These are phyloP conservation scores for Rubia peregrina DNA, from an alignment of 305 asterid genomes.

Conservation along the genomic window DNA sequence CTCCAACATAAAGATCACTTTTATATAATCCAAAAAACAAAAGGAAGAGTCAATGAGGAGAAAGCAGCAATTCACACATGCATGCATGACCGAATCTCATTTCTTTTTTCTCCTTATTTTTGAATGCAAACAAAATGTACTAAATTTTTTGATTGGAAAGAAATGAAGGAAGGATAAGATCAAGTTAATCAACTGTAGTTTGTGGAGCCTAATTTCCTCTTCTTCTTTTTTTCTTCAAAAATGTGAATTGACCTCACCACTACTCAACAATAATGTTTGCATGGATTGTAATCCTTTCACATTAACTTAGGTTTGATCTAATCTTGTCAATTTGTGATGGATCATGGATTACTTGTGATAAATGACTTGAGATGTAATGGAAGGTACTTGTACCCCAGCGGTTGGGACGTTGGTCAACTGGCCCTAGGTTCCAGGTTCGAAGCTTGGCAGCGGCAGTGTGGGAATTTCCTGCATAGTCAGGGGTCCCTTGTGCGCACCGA, in stretches of 20 bases:
- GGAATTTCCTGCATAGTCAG: too few relatives aligned
- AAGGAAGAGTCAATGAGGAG: neutral
- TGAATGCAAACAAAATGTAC: constrained; percentile 2
- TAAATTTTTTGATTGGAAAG: neutral
- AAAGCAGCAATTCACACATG: neutral
- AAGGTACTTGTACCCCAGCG: neutral
- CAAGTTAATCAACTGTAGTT: neutral
- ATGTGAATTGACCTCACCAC: constrained; percentile 38
- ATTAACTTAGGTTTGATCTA: neutral
- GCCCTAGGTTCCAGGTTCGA: too few relatives aligned
- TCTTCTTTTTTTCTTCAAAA: too few relatives aligned
- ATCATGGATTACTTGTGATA: neutral
- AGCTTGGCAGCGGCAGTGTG: too few relatives aligned
- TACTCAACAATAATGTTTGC: neutral
- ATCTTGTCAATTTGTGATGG: neutral
- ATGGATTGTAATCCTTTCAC: neutral
- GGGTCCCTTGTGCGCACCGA: too few relatives aligned
- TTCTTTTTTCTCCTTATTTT: neutral
- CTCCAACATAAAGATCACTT: neutral
- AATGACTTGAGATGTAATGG: neutral
- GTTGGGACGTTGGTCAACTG: too few relatives aligned
- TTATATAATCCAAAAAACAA: neutral
- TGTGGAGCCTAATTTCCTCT: constrained; percentile 7
- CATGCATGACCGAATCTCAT: constrained; percentile 3
- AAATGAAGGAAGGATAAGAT: constrained; percentile 13